Evolutionary conservation across 495 filamentous ascomycete species (phyloP), one percentile per base, ranked within the genome.

Genomic region (Daldinia concentrica): DNA sequence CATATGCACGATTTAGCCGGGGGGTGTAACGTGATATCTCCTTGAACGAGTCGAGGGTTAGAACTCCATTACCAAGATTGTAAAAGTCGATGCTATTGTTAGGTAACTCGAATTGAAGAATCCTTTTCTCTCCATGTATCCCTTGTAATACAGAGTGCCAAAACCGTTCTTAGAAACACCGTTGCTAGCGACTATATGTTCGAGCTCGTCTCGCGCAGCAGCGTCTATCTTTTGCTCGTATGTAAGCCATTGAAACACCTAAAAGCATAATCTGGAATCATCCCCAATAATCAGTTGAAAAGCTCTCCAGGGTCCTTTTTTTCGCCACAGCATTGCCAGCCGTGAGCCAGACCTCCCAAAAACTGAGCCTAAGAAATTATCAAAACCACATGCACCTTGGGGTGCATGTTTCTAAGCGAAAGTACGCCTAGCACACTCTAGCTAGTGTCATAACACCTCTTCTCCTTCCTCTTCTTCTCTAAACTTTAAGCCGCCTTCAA

Each of bases 401-500:
- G 17, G 57, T 59, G 56, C 61, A 50, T 26, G 26, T 26, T 12
- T 32, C 39, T 36, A 65, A 39, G n/a, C 24, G 41, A 45, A 56
- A 58, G 55, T 12, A 26, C 43, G 30, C 22, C 41, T 11, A 37
- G 39, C n/a, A 62, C 3, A 58, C 30, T 52, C 37, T 22, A 27
- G 65, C 61, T 32, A 61, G 39, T 57, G 70, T 77, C 68, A 74
- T 69, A 73, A 77, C 1, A 87, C 82, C 66, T 86, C 86, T 65
- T 85, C 83, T 0, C 82, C 83, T 51, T 82, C 81, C 62, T 89
- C 88, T 76, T 91, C 90, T 70, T 93, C 90, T 51, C 89, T 84
- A 66, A 89, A 85, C 72, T 86, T 86, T 62, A 96, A 80, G 6
- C 93, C 91, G 15, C 86, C 90, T 6, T 89, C 87, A 4, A 94